Conservation (phyloP, 306 rosid species). For the Rosa rugosa region DNA sequence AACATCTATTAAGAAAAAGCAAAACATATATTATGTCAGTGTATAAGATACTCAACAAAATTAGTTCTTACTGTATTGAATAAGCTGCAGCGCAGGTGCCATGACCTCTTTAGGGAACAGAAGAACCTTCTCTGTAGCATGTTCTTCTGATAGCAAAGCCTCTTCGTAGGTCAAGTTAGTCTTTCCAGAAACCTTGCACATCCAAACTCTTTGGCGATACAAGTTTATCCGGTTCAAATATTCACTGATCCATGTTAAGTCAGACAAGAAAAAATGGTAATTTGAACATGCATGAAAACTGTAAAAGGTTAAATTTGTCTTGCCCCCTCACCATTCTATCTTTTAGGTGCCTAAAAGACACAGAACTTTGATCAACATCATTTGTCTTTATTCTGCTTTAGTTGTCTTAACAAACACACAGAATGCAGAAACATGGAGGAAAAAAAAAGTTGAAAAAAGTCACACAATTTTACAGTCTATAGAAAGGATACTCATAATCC, state of each 20-base stretch:
- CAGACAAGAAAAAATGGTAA: conserved; percentile 18
- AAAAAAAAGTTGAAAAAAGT: background rate
- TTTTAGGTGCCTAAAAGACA: background rate
- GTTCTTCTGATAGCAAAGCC: conserved; percentile 85
- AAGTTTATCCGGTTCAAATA: conserved; percentile 69
- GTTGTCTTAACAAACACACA: background rate
- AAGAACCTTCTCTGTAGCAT: conserved; percentile 77
- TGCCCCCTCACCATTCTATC: background rate
- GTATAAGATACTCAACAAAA: background rate
- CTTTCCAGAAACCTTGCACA: conserved; percentile 82
- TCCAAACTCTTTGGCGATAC: conserved; percentile 88
- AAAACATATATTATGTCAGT: background rate
- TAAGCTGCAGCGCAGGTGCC: conserved; percentile 62
- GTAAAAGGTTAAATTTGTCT: background rate
- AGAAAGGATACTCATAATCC: conserved; percentile 79
- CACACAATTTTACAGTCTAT: background rate
- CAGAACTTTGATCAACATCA: background rate
- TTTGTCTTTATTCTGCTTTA: background rate
- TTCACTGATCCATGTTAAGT: conserved; percentile 64
- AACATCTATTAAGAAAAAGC: background rate
- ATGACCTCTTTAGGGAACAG: conserved; percentile 80
- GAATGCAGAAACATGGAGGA: background rate
- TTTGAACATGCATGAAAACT: background rate
- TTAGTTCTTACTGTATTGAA: conserved; percentile 79
- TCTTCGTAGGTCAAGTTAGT: conserved; percentile 86